These are phyloP conservation scores for Cladobotryum protrusum DNA, from an alignment of 2,329 filamentous ascomycete species.

Conservation along the genomic window DNA sequence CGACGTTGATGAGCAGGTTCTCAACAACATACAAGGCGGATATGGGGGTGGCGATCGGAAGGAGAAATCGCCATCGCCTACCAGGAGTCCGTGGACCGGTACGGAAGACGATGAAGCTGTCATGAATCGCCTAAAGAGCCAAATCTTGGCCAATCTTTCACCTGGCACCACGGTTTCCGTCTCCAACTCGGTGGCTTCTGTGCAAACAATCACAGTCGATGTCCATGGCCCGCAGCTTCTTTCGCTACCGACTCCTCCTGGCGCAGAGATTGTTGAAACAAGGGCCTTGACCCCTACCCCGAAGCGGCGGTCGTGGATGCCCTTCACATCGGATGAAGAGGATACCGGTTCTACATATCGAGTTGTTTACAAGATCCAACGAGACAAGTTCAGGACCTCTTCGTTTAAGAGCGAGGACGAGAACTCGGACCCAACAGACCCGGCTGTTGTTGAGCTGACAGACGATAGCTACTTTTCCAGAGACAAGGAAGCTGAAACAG, in stretches of 20 bases:
- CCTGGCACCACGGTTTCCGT: constrained; percentile 54
- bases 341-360: constrained; percentile 34
- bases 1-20: constrained; percentile 40
- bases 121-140: constrained; percentile 40
- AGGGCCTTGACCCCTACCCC: constrained; percentile 17
- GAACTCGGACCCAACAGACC: constrained; percentile 17
- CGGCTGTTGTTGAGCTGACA: constrained; percentile 22
- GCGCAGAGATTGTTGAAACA: constrained; percentile 53
- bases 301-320: constrained; percentile 7
- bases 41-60: not conserved
- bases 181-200: constrained; percentile 52
- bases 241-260: constrained; percentile 48
- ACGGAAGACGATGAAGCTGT: constrained; percentile 37
- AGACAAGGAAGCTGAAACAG: not conserved
- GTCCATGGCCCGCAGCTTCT: constrained; percentile 48
- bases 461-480: constrained; percentile 15
- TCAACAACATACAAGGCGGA: not conserved
- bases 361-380: constrained; percentile 54
- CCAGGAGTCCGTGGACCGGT: not conserved
- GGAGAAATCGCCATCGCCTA: not conserved
- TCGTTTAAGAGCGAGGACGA: constrained; percentile 31
- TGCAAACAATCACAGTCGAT: constrained; percentile 59
- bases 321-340: constrained; percentile 17
- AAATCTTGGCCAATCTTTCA: constrained; percentile 49
- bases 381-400: constrained; percentile 41